A percentile compares a stretch with the other conserved stretches of the same genome.
Conservation (phyloP, 768 basidiomycete genomes). For the Trichaptum fuscoviolaceum region DNA sequence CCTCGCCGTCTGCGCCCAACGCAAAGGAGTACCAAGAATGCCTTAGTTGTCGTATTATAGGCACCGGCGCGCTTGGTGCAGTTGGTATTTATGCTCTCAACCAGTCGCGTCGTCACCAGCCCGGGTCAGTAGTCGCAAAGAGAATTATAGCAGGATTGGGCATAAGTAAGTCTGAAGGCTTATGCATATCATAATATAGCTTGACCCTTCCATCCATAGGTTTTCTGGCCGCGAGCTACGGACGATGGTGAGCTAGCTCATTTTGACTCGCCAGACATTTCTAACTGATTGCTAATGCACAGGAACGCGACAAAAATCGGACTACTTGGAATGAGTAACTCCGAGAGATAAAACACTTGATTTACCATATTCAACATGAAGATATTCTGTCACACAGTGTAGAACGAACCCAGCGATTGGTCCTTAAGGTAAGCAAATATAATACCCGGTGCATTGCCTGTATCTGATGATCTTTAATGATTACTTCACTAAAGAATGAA, state of each 20-base stretch:
- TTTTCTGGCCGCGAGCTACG: conserved; percentile 11
- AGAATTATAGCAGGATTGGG: conserved; percentile 57
- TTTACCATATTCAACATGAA: background rate
- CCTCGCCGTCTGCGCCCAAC: background rate
- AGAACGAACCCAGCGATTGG: background rate
- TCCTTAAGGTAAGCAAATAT: background rate
- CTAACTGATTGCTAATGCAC: background rate
- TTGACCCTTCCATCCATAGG: background rate
- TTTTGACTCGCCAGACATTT: background rate
- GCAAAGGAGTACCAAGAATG: conserved; percentile 39
- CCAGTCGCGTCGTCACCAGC: conserved; percentile 56
- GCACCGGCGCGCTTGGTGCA: conserved; percentile 55
- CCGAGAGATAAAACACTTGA: background rate
- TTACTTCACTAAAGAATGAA: background rate
- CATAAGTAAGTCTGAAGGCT: conserved; percentile 38
- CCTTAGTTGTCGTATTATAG: conserved; percentile 64
- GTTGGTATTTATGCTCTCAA: conserved; percentile 65
- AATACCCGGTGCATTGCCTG: background rate
- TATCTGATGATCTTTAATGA: background rate
- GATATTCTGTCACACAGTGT: background rate
- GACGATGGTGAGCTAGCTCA: conserved; percentile 12
- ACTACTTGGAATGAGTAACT: background rate
- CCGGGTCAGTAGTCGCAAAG: conserved; percentile 57
- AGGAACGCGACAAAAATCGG: background rate
- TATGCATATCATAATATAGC: background rate